These are phyloP conservation scores for Ophiosphaerella herpotricha DNA, from an alignment of 2,329 filamentous ascomycete species.

Conservation along the genomic window DNA sequence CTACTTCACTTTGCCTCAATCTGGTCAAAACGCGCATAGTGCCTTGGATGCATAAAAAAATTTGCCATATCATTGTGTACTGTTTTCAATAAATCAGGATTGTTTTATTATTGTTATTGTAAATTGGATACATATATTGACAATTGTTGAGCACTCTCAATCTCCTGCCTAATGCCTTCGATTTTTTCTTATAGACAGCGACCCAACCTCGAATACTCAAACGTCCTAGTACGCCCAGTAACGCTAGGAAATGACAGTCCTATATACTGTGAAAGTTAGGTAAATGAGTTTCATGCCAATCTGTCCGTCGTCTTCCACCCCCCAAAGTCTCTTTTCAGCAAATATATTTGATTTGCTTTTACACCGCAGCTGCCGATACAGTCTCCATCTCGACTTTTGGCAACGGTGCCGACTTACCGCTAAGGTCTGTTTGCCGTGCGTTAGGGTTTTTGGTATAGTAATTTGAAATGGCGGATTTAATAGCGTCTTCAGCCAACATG, in stretches of 20 bases:
- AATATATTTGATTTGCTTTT: constrained; percentile 20
- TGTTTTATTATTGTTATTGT: constrained; percentile 9
- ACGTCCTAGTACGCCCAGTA: constrained; percentile 4
- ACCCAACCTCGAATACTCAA: constrained; percentile 14
- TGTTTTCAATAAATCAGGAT: not conserved
- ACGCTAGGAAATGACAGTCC: constrained; percentile 5
- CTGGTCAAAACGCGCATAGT: not conserved
- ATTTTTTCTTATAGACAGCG: constrained; percentile 7
- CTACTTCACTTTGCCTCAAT: not conserved
- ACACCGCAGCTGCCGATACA: constrained; percentile 47
- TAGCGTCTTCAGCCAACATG: constrained; percentile 90
- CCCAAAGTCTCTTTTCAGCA: constrained; percentile 24
- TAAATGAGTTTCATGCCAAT: not conserved
- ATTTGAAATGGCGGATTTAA: constrained; percentile 88
- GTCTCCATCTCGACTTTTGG: constrained; percentile 68
- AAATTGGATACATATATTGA: constrained; percentile 1
- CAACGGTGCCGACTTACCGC: constrained; percentile 72
- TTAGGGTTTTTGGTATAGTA: constrained; percentile 91
- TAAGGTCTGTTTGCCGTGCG: constrained; percentile 72
- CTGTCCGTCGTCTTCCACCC: not conserved
- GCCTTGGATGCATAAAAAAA: too few species aligned
- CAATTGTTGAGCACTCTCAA: not conserved
- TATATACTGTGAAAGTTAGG: not conserved
- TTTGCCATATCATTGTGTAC: too few species aligned
- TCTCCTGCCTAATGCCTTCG: constrained; percentile 4